Evolutionary conservation across 768 basidiomycete species (phyloP).

Genomic region (Lenzites betulinus): DNA sequence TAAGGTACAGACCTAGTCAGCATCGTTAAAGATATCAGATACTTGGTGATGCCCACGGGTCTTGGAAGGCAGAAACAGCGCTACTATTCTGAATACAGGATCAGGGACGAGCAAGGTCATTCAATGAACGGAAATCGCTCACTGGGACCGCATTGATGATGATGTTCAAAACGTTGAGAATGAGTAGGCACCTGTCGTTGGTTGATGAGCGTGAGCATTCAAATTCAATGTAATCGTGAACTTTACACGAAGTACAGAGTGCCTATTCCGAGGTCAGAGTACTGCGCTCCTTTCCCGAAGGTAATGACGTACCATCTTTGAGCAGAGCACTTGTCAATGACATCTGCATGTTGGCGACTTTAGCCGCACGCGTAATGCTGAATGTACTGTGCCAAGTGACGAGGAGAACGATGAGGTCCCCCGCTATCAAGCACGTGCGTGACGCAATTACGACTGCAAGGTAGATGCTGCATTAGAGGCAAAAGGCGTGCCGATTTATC

Average conservation of each 20-base stretch:
- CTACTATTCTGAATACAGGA: background rate
- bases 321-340: conserved; percentile 7
- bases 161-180: conserved; percentile 12
- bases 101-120: too few relatives aligned
- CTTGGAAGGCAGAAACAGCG: conserved; percentile 14
- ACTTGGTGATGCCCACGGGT: background rate
- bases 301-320: conserved; percentile 5
- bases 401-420: conserved; percentile 9
- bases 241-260: conserved; percentile 10
- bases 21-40: background rate
- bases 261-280: background rate
- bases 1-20: background rate
- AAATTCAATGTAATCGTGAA: too few relatives aligned
- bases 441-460: conserved; percentile 3
- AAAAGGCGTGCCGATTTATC: too few relatives aligned
- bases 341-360: background rate
- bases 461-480: background rate
- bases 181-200: background rate
- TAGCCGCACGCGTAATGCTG: conserved; percentile 1
- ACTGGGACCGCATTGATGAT: conserved; percentile 4
- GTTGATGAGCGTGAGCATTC: background rate
- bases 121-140: background rate
- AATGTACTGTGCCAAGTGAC: conserved; percentile 11
- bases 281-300: background rate
- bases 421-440: conserved; percentile 2